phyloP scores from a whole-genome alignment of 192 early-diverging fungal genomes.

The Gonapodya sp. region DNA sequence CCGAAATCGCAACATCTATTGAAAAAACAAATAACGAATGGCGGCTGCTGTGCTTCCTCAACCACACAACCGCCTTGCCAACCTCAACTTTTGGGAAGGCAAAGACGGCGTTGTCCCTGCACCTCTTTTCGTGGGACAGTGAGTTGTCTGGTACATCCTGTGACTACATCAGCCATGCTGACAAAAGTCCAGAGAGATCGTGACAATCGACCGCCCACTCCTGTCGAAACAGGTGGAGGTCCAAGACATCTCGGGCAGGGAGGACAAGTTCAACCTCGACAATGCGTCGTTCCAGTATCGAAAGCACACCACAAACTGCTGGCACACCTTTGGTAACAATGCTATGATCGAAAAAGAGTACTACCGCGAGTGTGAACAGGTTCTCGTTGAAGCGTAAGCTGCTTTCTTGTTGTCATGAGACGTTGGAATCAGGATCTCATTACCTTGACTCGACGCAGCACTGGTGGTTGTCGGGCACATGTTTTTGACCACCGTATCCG shows the following conservation, averaged over 20 bases:
- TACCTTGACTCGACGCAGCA: neutral
- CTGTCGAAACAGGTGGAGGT: neutral
- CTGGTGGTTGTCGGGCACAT: neutral
- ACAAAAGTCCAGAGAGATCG: neutral
- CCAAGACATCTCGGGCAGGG: constrained; percentile 9
- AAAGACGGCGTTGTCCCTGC: constrained; percentile 6
- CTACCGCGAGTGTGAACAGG: constrained; percentile 4
- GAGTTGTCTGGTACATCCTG: neutral
- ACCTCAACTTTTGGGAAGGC: constrained; percentile 9
- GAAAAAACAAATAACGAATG: neutral
- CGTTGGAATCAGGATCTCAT: neutral
- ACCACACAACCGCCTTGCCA: neutral
- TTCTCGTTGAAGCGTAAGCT: constrained; percentile 5
- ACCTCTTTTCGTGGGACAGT: neutral
- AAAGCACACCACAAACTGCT: constrained; percentile 10
- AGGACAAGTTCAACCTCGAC: constrained; percentile 1
- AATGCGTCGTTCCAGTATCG: constrained; percentile 6
- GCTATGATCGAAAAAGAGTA: constrained; percentile 8
- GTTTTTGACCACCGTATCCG: constrained; percentile 10
- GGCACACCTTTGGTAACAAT: constrained; percentile 6
- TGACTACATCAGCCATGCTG: neutral
- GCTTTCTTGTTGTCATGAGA: neutral
- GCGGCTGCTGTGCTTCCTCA: neutral
- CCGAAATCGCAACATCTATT: too few relatives aligned
- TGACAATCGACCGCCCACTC: constrained; percentile 3